Evolutionary conservation across 2,329 filamentous ascomycete genomes (phyloP).

Genomic region (Ustulina deusta): DNA sequence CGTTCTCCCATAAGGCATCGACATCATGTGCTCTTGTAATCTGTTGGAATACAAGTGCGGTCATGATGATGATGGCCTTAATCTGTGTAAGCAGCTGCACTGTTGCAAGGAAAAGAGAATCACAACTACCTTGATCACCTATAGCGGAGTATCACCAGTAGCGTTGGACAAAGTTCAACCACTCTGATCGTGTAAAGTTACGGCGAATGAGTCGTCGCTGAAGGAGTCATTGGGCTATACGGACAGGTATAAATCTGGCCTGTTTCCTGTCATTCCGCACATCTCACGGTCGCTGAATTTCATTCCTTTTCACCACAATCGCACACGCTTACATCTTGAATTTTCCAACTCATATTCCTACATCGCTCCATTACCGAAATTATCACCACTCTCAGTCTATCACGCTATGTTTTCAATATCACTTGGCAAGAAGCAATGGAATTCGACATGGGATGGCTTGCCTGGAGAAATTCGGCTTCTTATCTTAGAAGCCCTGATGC

Average conservation of each 20-base stretch:
- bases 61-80: too few relatives aligned
- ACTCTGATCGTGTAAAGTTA: too few relatives aligned
- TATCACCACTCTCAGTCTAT: constrained; percentile 14
- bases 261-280: constrained; percentile 13
- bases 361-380: constrained; percentile 17
- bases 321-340: constrained; percentile 12
- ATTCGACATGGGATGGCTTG: constrained; percentile 14
- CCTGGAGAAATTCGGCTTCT: constrained; percentile 21
- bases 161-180: too few relatives aligned
- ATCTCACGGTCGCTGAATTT: background rate
- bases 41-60: too few relatives aligned
- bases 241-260: constrained; percentile 7
- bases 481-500: constrained; percentile 20
- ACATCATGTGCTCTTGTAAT: too few relatives aligned
- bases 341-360: constrained; percentile 18
- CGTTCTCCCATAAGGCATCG: too few relatives aligned
- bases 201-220: too few relatives aligned
- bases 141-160: too few relatives aligned
- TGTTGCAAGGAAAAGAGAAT: too few relatives aligned
- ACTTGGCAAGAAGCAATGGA: constrained; percentile 21
- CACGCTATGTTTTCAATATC: constrained; percentile 20
- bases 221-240: too few relatives aligned
- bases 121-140: too few relatives aligned
- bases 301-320: background rate
- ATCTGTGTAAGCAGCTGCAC: too few relatives aligned